Base-by-base conservation (phyloP, 2,329 filamentous ascomycete species). In the Aspergillus piperis region DNA sequence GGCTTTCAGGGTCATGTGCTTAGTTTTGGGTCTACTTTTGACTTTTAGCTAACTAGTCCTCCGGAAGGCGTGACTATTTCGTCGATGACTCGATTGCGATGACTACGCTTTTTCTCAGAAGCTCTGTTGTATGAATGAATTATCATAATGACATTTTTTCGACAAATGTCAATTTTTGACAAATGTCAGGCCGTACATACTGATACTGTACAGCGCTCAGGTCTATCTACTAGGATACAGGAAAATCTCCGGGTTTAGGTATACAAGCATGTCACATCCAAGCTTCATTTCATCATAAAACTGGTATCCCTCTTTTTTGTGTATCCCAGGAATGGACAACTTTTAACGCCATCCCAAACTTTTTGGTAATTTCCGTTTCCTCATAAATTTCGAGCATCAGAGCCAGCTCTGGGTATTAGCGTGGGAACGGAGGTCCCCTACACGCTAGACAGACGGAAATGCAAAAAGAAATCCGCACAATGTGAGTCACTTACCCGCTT, bases 361-460 rank as follows among this genome's bases (percentile, higher is more conserved):
- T 55, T 54, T 55, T 36, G 32, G 32, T 15, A 13, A 11, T 55
- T 47, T 27, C 38, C 53, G 19, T 55, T 27, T 55, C 41, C 53
- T 55, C 53, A 55, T 55, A 41, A 47, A 36, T 19, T 23, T 55
- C 39, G 53, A 55, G 53, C 53, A 55, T 32, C 53, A 55, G 53
- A 32, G 53, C 53, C 53, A 55, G 53, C 53, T 36, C 53, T 55
- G 39, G 27, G 13, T 19, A 36, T 32, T 32, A 19, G 52, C 25
- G 53, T 32, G 25, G 44, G 39, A 42, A 55, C 30, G 39, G 39
- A n/a, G 23, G 11, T 32, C 39, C 42, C 53, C 54, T 50, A 57
- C 51, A 48, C 32, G 17, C 54, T 50, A 44, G 49, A 53, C 60
- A 54, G 53, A 47, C 60, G 53, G 53, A 58, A 44, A 63, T 54